Evolutionary conservation across 2,329 filamentous ascomycete genomes (phyloP).

Genomic region (Rachicladosporium sp.): DNA sequence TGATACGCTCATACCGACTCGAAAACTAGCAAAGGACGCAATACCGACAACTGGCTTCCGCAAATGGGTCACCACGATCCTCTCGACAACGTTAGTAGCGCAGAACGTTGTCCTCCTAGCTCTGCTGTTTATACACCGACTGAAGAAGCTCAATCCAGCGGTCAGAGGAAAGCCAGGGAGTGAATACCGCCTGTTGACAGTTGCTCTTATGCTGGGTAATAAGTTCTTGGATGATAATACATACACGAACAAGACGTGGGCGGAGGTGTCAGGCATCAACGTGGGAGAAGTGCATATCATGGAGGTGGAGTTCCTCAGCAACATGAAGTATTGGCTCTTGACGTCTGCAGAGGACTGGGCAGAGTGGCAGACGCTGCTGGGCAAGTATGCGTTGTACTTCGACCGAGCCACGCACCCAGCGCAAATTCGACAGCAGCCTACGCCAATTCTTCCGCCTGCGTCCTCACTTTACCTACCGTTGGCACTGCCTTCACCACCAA

Average conservation of each 20-base stretch:
- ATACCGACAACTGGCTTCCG: slow-evolving; percentile 68
- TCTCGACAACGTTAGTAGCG: slow-evolving; percentile 90
- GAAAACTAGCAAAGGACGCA: slow-evolving; percentile 55
- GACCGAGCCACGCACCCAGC: slow-evolving; percentile 47
- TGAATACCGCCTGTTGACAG: slow-evolving; percentile 83
- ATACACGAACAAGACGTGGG: slow-evolving; percentile 99
- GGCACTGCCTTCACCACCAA: slow-evolving; percentile 40
- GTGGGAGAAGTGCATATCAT: slow-evolving; percentile 96
- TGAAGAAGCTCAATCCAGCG: slow-evolving; percentile 79
- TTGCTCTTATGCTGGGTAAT: slow-evolving; percentile 94
- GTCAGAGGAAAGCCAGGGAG: slow-evolving; percentile 88
- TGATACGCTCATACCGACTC: slow-evolving; percentile 22
- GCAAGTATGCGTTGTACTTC: slow-evolving; percentile 73
- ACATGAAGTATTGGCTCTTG: slow-evolving; percentile 89
- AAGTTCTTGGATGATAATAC: slow-evolving; percentile 99
- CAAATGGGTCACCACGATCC: slow-evolving; percentile 85
- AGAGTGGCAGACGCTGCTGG: slow-evolving; percentile 71
- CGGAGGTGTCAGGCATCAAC: slow-evolving; percentile 87
- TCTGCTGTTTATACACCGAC: slow-evolving; percentile 78
- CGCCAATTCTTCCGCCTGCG: slow-evolving; percentile 33
- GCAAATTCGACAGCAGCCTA: slow-evolving; percentile 23
- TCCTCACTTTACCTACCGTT: slow-evolving; percentile 36
- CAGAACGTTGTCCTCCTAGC: slow-evolving; percentile 89
- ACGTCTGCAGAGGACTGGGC: slow-evolving; percentile 79
- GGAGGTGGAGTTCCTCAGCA: slow-evolving; percentile 99